Evolutionary conservation across 768 basidiomycete genomes (phyloP), one percentile per base, ranked within the genome.

Genomic region (Lyophyllum decastes): DNA sequence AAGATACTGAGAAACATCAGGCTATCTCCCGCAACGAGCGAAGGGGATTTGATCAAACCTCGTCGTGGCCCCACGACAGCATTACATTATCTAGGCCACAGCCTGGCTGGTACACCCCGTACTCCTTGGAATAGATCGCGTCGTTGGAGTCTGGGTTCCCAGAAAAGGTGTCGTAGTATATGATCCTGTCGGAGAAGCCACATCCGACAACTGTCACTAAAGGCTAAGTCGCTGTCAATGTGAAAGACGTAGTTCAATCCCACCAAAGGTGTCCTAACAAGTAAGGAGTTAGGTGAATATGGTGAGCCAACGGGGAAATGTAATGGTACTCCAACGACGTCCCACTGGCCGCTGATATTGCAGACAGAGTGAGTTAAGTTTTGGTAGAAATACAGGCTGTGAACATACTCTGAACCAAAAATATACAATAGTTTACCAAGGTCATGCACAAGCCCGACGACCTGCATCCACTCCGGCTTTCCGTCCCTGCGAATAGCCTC

Each of bases 41-140:
- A 19, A 41, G 2, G 30, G 61, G 76, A 22, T 68, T 19, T 40
- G 16, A 33, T 34, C 3, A 12, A 25, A 87, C 90, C 79, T 95
- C 92, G 67, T 95, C 94, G 67, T 95, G 94, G 11, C 94, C 94
- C 89, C 90, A 95, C 38, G 86, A 88, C 24, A 95, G 73, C 89
- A 93, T 92, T 48, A 93, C 88, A 66, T 92, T 90, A 60, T 92
- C 89, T 9, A 94, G 81, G 11, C 91, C 91, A 65, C 92, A 93
- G 54, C 90, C 75, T 1, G 88, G 84, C 64, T 85, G 72, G 68
- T 94, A 94, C 55, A 93, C 85, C 10, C 92, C 92, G 62, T 78
- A 80, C 63, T 86, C 78, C 17, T 89, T 83, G 1, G 85, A 86
- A 68, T 88, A 92, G 17, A 90, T 75, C 1, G 74, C 73, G 63